Conservation (phyloP, 768 basidiomycete species). For the Serendipita sp. region DNA sequence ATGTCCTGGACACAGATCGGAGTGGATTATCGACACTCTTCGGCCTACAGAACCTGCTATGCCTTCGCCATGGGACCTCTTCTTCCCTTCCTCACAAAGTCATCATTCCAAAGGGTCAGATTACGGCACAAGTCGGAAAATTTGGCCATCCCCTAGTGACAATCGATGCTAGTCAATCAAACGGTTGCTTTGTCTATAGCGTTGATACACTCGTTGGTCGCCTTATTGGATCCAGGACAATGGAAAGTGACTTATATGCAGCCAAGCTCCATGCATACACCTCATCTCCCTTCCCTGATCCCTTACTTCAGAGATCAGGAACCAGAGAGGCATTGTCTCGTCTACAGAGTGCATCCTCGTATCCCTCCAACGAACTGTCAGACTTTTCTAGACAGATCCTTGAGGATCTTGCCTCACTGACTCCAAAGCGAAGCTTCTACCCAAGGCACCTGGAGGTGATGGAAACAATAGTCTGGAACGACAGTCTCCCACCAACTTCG, state of each 20-base stretch:
- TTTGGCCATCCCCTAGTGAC: slow-evolving; percentile 4
- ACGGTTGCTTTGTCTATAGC: slow-evolving; percentile 12
- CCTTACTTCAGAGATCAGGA: slow-evolving; percentile 29
- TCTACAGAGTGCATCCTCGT: slow-evolving; percentile 20
- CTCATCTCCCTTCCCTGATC: slow-evolving; percentile 28
- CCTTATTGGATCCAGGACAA: slow-evolving; percentile 16
- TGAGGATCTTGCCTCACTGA: slow-evolving; percentile 19
- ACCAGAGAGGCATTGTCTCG: slow-evolving; percentile 28
- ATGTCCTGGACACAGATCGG: not conserved
- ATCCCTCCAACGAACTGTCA: not conserved
- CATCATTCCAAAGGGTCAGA: slow-evolving; percentile 13
- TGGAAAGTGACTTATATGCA: slow-evolving; percentile 21
- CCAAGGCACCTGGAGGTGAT: slow-evolving; percentile 23
- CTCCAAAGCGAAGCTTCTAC: slow-evolving; percentile 23
- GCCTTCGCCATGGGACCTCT: slow-evolving; percentile 16
- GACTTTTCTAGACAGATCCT: slow-evolving; percentile 27
- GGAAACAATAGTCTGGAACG: slow-evolving; percentile 25
- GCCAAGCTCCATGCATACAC: slow-evolving; percentile 32
- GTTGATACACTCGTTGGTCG: slow-evolving; percentile 20
- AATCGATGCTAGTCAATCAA: slow-evolving; percentile 14
- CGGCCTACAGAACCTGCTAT: slow-evolving; percentile 24
- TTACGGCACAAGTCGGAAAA: not conserved
- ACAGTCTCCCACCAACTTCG: slow-evolving; percentile 11
- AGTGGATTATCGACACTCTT: not conserved
- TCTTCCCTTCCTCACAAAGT: slow-evolving; percentile 23